phyloP scores from a whole-genome alignment of 129 eudicot genomes.

The Cynara cardunculus region DNA sequence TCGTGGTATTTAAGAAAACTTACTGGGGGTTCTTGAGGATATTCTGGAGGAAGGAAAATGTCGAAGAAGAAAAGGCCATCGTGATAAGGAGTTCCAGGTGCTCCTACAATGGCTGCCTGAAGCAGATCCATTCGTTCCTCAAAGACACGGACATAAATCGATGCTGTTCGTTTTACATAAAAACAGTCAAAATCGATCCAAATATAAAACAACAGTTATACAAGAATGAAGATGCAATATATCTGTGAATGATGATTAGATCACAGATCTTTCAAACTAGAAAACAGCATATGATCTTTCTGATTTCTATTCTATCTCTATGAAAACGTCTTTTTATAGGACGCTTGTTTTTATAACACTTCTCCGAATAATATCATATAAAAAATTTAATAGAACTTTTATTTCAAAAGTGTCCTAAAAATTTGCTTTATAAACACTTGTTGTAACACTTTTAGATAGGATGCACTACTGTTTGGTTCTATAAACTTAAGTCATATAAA shows the following conservation, averaged over 20 bases:
- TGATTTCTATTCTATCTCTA: no score
- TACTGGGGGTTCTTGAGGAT: slow-evolving; percentile 6
- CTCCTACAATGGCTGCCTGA: slow-evolving; percentile 14
- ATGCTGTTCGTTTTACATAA: slow-evolving; percentile 18
- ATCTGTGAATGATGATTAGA: not conserved
- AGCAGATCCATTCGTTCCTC: slow-evolving; percentile 15
- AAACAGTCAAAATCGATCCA: not conserved
- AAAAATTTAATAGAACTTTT: no score
- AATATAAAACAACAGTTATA: not conserved
- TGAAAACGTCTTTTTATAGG: no score
- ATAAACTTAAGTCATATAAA: not conserved
- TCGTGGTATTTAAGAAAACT: not conserved
- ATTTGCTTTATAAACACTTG: not conserved
- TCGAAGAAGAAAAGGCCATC: slow-evolving; percentile 17
- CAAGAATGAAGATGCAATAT: not conserved
- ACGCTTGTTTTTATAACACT: no score
- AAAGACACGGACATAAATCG: slow-evolving; percentile 20
- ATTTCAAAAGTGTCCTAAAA: not conserved
- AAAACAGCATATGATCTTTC: no score
- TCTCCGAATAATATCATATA: no score
- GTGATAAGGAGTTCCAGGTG: slow-evolving; percentile 21
- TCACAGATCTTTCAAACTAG: not conserved
- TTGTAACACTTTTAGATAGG: not conserved
- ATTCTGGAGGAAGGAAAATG: slow-evolving; percentile 6
- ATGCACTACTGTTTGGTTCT: not conserved